Base-by-base conservation (phyloP, 2,329 filamentous ascomycete genomes). In the Trichothecium sympodiale region DNA sequence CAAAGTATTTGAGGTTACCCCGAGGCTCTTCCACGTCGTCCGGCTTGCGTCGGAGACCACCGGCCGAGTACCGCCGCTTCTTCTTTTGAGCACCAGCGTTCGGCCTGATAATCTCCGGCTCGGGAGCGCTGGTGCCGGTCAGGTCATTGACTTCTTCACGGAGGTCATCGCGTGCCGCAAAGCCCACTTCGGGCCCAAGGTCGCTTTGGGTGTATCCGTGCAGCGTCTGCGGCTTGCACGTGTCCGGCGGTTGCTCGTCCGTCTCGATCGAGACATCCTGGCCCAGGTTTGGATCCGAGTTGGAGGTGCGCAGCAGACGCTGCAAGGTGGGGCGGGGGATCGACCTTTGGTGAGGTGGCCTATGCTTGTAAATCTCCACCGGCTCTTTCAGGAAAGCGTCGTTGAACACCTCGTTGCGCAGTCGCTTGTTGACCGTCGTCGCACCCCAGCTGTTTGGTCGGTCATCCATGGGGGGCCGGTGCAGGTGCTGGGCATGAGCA, bases 361-460 rank as follows among this genome's bases (percentile, higher is more conserved):
- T 78, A 41, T 87, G 80, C 41, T 82, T 80, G 47, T 88, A 84
- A 47, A 80, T 64, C n/a, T 84, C 80, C 41, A 94, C 83, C 0
- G 83, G 78, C 36, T 87, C 82, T 40, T 87, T 85, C 30, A 86
- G 66, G 50, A 95, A 95, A 0, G 89, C 89, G 53, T 95, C 88
- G 28, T 87, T 84, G 51, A 95, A 81, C 1, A 95, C 87, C 55
- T 94, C 85, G 53, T 94, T 89, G 40, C 88, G 80, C 28, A 96
- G 61, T 40, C 80, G 77, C 48, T 83, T 82, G 53, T 96, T 96
- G 39, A 95, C 83, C 16, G 82, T 88, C 0, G 88, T 95, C 13
- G 87, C 86, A 7, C 89, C 88, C 88, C 89, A 95, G 49, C 76
- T 79, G 44, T 74, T 74, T 7, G 74, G 70, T 15, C 71, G 64